Evolutionary conservation across 1,284 basidiomycete species (phyloP).

Genomic region (Ceraceosorus guamensis): DNA sequence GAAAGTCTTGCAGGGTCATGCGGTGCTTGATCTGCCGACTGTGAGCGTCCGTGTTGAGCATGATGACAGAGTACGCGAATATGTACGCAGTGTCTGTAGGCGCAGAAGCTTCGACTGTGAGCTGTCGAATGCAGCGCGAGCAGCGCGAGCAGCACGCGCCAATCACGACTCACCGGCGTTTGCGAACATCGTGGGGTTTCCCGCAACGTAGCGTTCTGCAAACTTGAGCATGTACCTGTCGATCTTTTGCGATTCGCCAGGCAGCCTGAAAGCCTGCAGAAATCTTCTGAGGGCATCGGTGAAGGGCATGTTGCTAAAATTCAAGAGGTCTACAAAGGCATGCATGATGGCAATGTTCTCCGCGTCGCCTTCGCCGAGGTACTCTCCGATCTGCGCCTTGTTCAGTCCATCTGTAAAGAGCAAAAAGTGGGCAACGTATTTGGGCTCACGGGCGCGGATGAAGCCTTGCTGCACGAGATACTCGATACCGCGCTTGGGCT

Average conservation of each 20-base stretch:
- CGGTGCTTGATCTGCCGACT: slow-evolving; percentile 47
- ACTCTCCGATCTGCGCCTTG: slow-evolving; percentile 95
- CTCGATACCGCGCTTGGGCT: slow-evolving; percentile 78
- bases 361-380: slow-evolving; percentile 61
- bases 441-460: slow-evolving; percentile 67
- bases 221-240: slow-evolving; percentile 49
- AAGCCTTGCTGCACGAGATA: slow-evolving; percentile 85
- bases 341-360: slow-evolving; percentile 48
- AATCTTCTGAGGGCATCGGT: slow-evolving; percentile 43
- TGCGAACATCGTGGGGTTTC: slow-evolving; percentile 43
- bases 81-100: slow-evolving; percentile 43
- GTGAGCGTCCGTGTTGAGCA: slow-evolving; percentile 49
- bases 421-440: slow-evolving; percentile 79
- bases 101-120: not conserved
- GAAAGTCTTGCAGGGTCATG: slow-evolving; percentile 46
- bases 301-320: slow-evolving; percentile 41
- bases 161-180: slow-evolving; percentile 20
- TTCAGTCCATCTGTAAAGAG: slow-evolving; percentile 84
- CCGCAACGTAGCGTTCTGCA: slow-evolving; percentile 44
- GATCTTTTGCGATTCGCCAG: slow-evolving; percentile 48
- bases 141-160: not conserved
- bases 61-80: slow-evolving; percentile 48
- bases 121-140: not conserved
- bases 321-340: slow-evolving; percentile 48
- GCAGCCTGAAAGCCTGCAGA: slow-evolving; percentile 46